Percentiles rank a stretch among this genome's conserved stretches.
Conservation (phyloP, 2,329 filamentous ascomycete genomes). For the Exserohilum turcica region DNA sequence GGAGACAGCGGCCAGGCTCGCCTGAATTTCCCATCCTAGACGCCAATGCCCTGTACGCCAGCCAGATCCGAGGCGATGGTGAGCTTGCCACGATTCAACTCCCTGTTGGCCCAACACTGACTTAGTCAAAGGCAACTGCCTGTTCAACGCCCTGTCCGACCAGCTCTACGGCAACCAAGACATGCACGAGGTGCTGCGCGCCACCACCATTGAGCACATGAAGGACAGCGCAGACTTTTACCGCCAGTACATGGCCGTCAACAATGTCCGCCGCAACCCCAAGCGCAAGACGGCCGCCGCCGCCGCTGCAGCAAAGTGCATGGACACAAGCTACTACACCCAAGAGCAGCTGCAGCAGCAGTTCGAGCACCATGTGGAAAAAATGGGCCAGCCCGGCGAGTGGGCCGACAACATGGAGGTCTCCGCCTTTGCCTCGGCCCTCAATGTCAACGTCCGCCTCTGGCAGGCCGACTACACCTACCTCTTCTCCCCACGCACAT, state of each 20-base stretch:
- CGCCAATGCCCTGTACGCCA: conserved; percentile 62
- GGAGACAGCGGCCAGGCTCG: conserved; percentile 36
- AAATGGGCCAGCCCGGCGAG: conserved; percentile 64
- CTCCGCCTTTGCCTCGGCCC: conserved; percentile 67
- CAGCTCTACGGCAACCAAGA: conserved; percentile 67
- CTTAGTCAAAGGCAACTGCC: conserved; percentile 64
- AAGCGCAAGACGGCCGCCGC: conserved; percentile 62
- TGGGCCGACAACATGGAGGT: conserved; percentile 73
- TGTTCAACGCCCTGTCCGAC: conserved; percentile 71
- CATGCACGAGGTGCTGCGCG: conserved; percentile 63
- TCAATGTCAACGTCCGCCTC: conserved; percentile 66
- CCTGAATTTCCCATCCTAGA: conserved; percentile 62
- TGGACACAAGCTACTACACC: conserved; percentile 56
- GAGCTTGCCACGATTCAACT: conserved; percentile 44
- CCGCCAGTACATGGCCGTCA: conserved; percentile 65
- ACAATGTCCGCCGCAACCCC: conserved; percentile 59
- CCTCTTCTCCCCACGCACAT: conserved; percentile 53
- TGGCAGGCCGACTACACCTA: conserved; percentile 61
- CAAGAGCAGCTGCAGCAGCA: conserved; percentile 58
- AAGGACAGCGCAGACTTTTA: conserved; percentile 64
- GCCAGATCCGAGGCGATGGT: conserved; percentile 67
- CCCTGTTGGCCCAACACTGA: conserved; percentile 22
- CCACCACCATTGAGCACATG: conserved; percentile 66
- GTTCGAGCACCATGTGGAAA: conserved; percentile 61
- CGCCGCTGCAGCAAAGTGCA: conserved; percentile 50